These are phyloP conservation scores for Fistulifera solaris DNA, from an alignment of 108 stramenopile species.

Conservation along the genomic window DNA sequence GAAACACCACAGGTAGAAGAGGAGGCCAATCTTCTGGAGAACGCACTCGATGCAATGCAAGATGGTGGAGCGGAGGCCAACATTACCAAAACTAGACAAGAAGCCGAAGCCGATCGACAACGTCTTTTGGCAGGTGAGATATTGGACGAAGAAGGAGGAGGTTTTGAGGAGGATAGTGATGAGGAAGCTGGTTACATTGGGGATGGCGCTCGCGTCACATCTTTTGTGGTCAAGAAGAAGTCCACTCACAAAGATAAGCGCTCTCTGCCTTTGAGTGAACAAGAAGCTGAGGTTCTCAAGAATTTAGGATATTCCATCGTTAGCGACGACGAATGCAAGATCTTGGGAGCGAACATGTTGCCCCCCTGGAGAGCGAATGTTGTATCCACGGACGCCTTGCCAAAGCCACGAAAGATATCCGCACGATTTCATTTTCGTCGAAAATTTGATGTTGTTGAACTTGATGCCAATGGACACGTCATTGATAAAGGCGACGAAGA, in stretches of 20 bases:
- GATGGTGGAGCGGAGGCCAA: conserved; percentile 23
- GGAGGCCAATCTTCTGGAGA: conserved; percentile 64
- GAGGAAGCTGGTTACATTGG: conserved; percentile 45
- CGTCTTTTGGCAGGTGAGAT: conserved; percentile 68
- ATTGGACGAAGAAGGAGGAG: conserved; percentile 13
- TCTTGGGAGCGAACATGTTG: conserved; percentile 60
- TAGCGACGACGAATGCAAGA: conserved; percentile 58
- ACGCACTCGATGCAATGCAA: conserved; percentile 53
- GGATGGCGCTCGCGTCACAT: conserved; percentile 9
- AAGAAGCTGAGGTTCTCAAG: conserved; percentile 51
- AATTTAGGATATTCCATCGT: conserved; percentile 62
- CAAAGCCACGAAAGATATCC: conserved; percentile 5
- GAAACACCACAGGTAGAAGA: conserved; percentile 16
- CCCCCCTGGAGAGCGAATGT: conserved; percentile 49
- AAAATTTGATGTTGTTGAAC: conserved; percentile 75
- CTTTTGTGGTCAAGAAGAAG: conserved; percentile 3
- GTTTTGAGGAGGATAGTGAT: conserved; percentile 34
- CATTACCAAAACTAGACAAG: conserved; percentile 59
- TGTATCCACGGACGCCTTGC: neutral
- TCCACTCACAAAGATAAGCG: conserved; percentile 16
- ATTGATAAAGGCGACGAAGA: conserved; percentile 84
- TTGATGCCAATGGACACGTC: conserved; percentile 65
- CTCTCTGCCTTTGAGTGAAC: conserved; percentile 38
- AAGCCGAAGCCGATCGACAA: conserved; percentile 70
- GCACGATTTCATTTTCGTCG: conserved; percentile 54